Percentiles rank a stretch among this genome's conserved stretches.
phyloP scores from a whole-genome alignment of 371 early-diverging fungal genomes.

The Polyrhizophydium stewartii region DNA sequence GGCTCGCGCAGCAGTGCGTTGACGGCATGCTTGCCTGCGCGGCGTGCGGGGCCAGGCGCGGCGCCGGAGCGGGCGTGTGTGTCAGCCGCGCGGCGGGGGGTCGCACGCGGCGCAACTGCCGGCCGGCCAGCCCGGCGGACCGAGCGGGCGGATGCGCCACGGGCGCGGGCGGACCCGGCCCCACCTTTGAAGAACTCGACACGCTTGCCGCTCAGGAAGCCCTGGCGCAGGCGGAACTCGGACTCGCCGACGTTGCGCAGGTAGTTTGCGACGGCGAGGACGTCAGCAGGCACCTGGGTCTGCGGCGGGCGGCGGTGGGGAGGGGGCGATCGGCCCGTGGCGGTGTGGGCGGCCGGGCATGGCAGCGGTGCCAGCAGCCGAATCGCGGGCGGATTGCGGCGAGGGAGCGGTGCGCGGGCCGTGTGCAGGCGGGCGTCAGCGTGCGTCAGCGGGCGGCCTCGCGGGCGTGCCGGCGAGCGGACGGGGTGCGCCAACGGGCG shows the following conservation, averaged over 20 bases:
- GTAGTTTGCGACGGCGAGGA: constrained; percentile 60
- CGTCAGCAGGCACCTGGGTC: constrained; percentile 46
- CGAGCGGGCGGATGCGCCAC: neutral
- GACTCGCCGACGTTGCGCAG: constrained; percentile 60
- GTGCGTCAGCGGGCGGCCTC: no score
- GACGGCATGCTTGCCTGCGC: constrained; percentile 77
- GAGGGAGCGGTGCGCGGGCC: no score
- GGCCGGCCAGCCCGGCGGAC: neutral
- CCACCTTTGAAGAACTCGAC: constrained; percentile 91
- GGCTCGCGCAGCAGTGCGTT: constrained; percentile 77
- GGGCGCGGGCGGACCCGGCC: neutral
- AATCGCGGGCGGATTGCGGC: no score
- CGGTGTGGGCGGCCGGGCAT: no score
- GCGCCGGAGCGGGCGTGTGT: neutral
- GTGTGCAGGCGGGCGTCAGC: no score
- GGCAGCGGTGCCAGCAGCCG: no score
- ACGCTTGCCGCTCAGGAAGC: constrained; percentile 84
- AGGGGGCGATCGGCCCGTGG: no score
- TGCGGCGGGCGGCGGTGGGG: constrained; percentile 2
- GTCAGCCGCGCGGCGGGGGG: neutral
- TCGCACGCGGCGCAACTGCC: neutral
- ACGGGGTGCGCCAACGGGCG: no score
- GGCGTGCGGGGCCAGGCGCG: neutral
- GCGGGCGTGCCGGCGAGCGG: no score
- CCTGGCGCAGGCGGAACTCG: constrained; percentile 74